Base-by-base conservation (phyloP, 140 eudicot species). In the Erigeron philadelphicus region DNA sequence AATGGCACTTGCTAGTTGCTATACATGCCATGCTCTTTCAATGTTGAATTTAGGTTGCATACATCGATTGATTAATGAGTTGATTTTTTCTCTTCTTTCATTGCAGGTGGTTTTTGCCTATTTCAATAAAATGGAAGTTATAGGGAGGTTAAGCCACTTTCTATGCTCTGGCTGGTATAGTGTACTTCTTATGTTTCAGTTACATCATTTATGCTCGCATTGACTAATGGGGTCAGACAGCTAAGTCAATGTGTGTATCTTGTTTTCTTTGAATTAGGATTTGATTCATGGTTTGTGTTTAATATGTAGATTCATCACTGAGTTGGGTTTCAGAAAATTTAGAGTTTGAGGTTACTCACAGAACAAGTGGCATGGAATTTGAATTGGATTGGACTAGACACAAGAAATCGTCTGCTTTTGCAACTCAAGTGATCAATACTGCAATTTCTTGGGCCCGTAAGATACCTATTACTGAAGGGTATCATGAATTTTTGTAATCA, bases 321-420 rank as follows among this genome's bases (percentile, higher is more conserved):
- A 43, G 53, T 64, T 0, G 18, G 69, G 38, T 64, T 64, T 65
- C 78, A 19, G 70, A 56, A 55, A 75, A 75, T 46, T 44, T 63
- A 9, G 50, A 67, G 76, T 17, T 76, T 64, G 68, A 66, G 67
- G 48, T 25, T 53, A 60, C 75, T 50, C 47, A 62, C 68, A 65
- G 46, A 72, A 74, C 49, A 66, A 66, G 21, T 90, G 95, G 93
- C 73, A 93, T 93, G 98, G 98, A 86, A 74, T 74, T 80, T 84
- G 84, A 80, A 82, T 81, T 84, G 11, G 81, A 78, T 81, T 81
- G 86, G 86, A 77, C 83, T 67, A 84, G 86, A 68, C 82, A 76
- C 80, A 76, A 82, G 71, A 86, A 79, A 70, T 80, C 84, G 11
- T 83, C 88, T 10, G 83, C 84, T 43, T 70, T 73, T 38, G 80